Conservation (phyloP, 768 basidiomycete species). For the Trametes cubensis region DNA sequence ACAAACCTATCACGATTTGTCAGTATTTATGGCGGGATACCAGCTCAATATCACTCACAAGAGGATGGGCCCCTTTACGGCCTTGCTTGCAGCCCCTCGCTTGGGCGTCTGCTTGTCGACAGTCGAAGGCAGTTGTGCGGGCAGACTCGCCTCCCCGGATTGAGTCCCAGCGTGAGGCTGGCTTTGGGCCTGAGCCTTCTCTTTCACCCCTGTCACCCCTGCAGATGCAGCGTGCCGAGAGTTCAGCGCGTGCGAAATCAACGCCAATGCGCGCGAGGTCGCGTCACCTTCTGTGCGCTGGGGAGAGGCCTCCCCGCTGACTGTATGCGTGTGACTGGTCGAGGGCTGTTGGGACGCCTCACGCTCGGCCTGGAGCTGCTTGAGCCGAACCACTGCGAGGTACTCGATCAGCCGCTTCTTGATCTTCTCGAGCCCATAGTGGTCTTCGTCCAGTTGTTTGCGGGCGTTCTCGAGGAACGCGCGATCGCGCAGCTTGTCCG, state of each 20-base stretch:
- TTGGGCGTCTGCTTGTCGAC: neutral
- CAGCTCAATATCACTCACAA: slow-evolving; percentile 42
- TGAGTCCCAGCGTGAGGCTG: neutral
- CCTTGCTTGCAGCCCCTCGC: slow-evolving; percentile 17
- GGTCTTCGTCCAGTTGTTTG: slow-evolving; percentile 82
- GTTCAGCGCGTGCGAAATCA: slow-evolving; percentile 20
- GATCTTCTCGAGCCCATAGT: slow-evolving; percentile 90
- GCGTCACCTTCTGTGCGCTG: slow-evolving; percentile 22
- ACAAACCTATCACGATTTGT: slow-evolving; percentile 56
- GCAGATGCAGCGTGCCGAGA: slow-evolving; percentile 18
- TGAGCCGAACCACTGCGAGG: slow-evolving; percentile 78
- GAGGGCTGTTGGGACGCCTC: slow-evolving; percentile 23
- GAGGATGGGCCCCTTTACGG: slow-evolving; percentile 73
- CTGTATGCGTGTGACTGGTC: slow-evolving; percentile 16
- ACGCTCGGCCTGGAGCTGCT: slow-evolving; percentile 37
- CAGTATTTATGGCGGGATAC: neutral
- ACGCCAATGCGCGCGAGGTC: slow-evolving; percentile 23
- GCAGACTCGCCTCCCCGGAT: neutral
- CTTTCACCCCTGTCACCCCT: slow-evolving; percentile 1
- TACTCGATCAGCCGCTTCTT: slow-evolving; percentile 92
- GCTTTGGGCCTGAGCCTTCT: neutral
- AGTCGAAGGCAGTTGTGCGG: neutral
- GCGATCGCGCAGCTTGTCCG: slow-evolving; percentile 49
- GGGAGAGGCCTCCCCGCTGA: slow-evolving; percentile 8
- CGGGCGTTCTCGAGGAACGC: slow-evolving; percentile 73